Percentiles rank a stretch among this genome's conserved stretches.
Conservation (phyloP, 331 rosid species). For the Prunus yedoensis region DNA sequence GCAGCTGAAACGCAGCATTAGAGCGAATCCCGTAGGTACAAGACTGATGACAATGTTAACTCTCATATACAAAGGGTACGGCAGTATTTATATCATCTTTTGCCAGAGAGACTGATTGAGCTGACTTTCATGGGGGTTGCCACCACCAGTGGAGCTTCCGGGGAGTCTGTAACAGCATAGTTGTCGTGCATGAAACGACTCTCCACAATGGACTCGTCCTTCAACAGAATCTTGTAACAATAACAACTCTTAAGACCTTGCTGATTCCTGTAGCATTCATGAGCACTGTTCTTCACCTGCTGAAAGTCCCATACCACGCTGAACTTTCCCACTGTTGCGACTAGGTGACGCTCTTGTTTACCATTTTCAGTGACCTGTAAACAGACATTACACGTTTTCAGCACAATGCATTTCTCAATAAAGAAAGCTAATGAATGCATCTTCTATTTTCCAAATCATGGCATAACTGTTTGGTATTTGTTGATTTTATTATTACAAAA, state of each 20-base stretch:
- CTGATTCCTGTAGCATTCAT: slow-evolving; percentile 77
- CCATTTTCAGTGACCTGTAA: slow-evolving; percentile 91
- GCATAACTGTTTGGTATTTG: neutral
- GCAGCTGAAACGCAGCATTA: neutral
- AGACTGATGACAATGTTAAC: neutral
- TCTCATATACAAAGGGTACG: neutral
- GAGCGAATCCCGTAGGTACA: slow-evolving; percentile 20
- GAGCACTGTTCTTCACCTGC: slow-evolving; percentile 83
- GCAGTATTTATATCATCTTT: slow-evolving; percentile 34
- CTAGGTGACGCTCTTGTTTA: slow-evolving; percentile 91
- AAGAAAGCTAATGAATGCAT: neutral
- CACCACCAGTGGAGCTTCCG: slow-evolving; percentile 91
- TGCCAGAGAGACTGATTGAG: slow-evolving; percentile 83
- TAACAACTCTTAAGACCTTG: slow-evolving; percentile 93
- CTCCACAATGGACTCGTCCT: slow-evolving; percentile 90
- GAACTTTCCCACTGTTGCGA: slow-evolving; percentile 87
- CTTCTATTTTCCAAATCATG: neutral
- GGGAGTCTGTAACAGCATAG: slow-evolving; percentile 70
- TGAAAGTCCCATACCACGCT: slow-evolving; percentile 98
- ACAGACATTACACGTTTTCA: slow-evolving; percentile 11
- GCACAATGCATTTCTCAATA: neutral
- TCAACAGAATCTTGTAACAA: slow-evolving; percentile 79
- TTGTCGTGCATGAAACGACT: slow-evolving; percentile 95
- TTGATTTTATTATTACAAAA: neutral
- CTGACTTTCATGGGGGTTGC: slow-evolving; percentile 95